Evolutionary conservation across 371 early-diverging fungal genomes (phyloP), one percentile per base, ranked within the genome.

Genomic region (Globomyces sp.): DNA sequence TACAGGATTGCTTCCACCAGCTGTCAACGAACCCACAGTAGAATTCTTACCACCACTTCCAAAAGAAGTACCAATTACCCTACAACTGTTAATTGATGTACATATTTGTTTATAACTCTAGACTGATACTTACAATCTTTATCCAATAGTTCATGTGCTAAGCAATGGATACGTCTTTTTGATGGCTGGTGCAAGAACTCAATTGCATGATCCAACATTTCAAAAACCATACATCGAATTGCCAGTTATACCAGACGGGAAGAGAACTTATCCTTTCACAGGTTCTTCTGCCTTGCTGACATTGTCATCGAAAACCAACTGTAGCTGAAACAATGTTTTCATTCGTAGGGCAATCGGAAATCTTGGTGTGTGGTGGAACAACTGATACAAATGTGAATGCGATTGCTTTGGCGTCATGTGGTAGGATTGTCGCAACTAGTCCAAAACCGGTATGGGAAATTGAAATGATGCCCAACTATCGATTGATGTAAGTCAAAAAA

Each of bases 21-120:
- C 39, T 4, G 55, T 55, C 3, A 55, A 55, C n/a, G 55, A 55
- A n/a, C 55, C 55, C 5, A 55, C 55, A 39, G 55, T 55, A 6
- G 55, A 55, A 39, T 39, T 55, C 34, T 40, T 55, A 4, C 55
- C 55, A 24, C 24, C 24, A 24, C 24, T 24, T 24, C 24, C 24
- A 24, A 24, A 24, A 24, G 24, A 24, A 24, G 24, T 24, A 24
- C 24, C 24, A 24, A 24, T 24, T 24, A 24, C 24, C 24, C 24
- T 24, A 24, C 24, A 24, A 24, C 24, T 24, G 24, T 24, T 24
- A 24, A 24, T 24, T 24, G 24, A 24, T 24, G 24, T 24, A 24
- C 24, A 24, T 24, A 24, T 24, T 24, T 24, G 24, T 24, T 24
- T 24, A 24, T 24, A 24, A 24, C 24, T 24, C 24, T 24, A 24